phyloP scores from a whole-genome alignment of 2,329 filamentous ascomycete genomes.

The Penicillium sclerotigenum region DNA sequence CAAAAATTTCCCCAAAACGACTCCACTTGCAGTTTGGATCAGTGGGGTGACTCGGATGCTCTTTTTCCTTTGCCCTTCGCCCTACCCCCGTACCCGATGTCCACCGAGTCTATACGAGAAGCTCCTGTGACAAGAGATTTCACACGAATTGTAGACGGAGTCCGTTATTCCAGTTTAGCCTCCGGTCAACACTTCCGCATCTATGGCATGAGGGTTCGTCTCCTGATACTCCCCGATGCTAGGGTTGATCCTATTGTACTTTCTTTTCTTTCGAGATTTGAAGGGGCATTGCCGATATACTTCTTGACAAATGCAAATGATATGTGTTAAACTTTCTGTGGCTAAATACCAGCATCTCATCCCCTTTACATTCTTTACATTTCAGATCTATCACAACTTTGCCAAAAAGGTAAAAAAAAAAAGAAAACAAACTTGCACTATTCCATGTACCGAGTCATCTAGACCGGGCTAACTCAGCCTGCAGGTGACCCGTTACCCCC shows the following conservation, averaged over 20 bases:
- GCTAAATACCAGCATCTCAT: not conserved
- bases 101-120: conserved; percentile 10
- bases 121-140: conserved; percentile 13
- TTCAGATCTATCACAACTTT: conserved; percentile 2
- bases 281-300: not conserved
- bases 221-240: not conserved
- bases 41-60: conserved; percentile 25
- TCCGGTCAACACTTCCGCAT: conserved; percentile 8
- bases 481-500: conserved; percentile 11
- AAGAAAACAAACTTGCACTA: not conserved
- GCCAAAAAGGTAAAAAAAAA: too few species aligned
- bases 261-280: not conserved
- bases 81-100: conserved; percentile 7
- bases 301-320: not conserved
- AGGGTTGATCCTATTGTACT: not conserved
- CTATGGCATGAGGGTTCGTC: conserved; percentile 2
- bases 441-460: not conserved
- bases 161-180: not conserved
- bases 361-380: not conserved
- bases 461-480: not conserved
- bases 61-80: conserved; percentile 10
- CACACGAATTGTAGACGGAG: conserved; percentile 10
- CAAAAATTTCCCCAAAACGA: not conserved
- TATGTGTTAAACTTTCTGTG: not conserved
- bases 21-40: conserved; percentile 4